Evolutionary conservation across 768 basidiomycete genomes (phyloP).

Genomic region (Leccinum variicolor): DNA sequence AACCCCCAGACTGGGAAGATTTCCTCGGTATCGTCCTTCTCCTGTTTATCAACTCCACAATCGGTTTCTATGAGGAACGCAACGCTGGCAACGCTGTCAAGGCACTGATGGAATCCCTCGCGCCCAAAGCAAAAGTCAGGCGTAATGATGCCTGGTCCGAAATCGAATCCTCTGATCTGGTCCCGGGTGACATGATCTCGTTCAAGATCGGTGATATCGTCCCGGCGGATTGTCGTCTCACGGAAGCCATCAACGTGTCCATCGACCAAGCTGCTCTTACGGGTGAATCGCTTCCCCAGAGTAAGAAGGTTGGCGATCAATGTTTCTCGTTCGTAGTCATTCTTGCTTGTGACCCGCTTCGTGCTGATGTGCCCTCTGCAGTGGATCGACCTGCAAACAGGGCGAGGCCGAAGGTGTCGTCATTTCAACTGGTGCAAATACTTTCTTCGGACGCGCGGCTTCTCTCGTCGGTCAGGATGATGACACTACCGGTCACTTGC

Average conservation of each 20-base stretch:
- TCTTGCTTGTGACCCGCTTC: not conserved
- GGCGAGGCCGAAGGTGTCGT: conserved; percentile 99
- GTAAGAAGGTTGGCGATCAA: conserved; percentile 92
- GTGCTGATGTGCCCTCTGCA: conserved; percentile 24
- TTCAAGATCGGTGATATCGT: conserved; percentile 99
- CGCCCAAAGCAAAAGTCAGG: conserved; percentile 94
- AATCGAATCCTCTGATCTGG: conserved; percentile 85
- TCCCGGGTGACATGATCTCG: conserved; percentile 93
- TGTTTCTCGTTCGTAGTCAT: conserved; percentile 87
- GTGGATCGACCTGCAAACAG: conserved; percentile 97
- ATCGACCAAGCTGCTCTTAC: conserved; percentile 99
- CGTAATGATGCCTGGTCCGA: conserved; percentile 84
- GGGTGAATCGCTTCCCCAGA: conserved; percentile 91
- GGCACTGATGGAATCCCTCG: conserved; percentile 98
- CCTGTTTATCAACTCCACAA: conserved; percentile 89
- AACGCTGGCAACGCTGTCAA: conserved; percentile 99
- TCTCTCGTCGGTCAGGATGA: conserved; percentile 97
- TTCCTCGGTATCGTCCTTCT: conserved; percentile 95
- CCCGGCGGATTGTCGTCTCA: conserved; percentile 95
- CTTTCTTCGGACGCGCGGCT: conserved; percentile 98
- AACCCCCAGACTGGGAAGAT: conserved; percentile 94
- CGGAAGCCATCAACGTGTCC: conserved; percentile 94
- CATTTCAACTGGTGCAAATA: conserved; percentile 96
- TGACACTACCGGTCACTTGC: conserved; percentile 96
- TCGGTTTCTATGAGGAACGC: conserved; percentile 98